Evolutionary conservation across 192 early-diverging fungal species (phyloP).

Genomic region (Spizellomyces sp.): DNA sequence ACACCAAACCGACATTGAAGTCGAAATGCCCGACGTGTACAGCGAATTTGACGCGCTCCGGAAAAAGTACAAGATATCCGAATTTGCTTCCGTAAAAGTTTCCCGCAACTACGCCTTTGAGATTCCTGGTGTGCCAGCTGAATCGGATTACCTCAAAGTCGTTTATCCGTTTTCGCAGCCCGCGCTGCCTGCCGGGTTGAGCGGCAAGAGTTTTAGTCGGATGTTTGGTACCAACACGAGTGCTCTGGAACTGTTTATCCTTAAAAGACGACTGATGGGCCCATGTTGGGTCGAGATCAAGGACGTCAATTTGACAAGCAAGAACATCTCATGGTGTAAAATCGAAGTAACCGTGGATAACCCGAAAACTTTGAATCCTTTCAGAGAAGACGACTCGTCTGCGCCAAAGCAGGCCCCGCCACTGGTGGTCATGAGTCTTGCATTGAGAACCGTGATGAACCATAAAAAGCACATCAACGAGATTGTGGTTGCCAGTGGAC

Average conservation of each 20-base stretch:
- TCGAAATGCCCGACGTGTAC: slow-evolving; percentile 71
- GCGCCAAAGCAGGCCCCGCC: slow-evolving; percentile 64
- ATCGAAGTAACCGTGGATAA: slow-evolving; percentile 67
- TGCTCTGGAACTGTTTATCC: slow-evolving; percentile 90
- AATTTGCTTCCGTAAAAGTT: slow-evolving; percentile 64
- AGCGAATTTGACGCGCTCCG: slow-evolving; percentile 72
- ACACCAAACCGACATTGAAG: slow-evolving; percentile 56
- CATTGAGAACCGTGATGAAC: slow-evolving; percentile 82
- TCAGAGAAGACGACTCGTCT: slow-evolving; percentile 54
- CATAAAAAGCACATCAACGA: slow-evolving; percentile 83
- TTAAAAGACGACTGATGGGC: slow-evolving; percentile 94
- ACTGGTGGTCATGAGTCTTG: slow-evolving; percentile 84
- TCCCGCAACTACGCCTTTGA: slow-evolving; percentile 93
- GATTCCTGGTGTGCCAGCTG: slow-evolving; percentile 71
- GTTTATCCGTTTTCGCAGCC: slow-evolving; percentile 71
- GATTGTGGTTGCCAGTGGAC: slow-evolving; percentile 75
- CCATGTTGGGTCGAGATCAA: slow-evolving; percentile 89
- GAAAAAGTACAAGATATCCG: slow-evolving; percentile 54
- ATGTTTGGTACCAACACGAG: slow-evolving; percentile 86
- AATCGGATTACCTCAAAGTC: slow-evolving; percentile 86
- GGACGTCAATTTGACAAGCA: slow-evolving; percentile 51
- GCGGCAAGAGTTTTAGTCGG: slow-evolving; percentile 77
- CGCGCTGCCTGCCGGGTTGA: slow-evolving; percentile 55
- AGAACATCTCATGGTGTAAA: slow-evolving; percentile 87
- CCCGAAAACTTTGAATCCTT: slow-evolving; percentile 67